Conservation (phyloP, 2,329 filamentous ascomycete species). For the Paecilomyces dactylethromorphus region DNA sequence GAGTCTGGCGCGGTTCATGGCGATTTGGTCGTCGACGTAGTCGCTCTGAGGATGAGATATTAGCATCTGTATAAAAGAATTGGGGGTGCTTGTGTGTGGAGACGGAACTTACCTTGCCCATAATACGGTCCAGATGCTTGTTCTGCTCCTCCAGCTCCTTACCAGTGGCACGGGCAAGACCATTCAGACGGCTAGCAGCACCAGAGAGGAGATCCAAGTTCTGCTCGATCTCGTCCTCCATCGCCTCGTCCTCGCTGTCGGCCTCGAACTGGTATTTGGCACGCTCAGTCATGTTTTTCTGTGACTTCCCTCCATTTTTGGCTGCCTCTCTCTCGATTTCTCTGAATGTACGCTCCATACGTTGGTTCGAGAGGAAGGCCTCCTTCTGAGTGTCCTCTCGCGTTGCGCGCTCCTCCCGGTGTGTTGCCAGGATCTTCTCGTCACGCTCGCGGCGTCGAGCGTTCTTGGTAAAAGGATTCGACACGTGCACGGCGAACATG, state of each 20-base stretch:
- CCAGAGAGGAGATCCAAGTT: constrained; percentile 56
- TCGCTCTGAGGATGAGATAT: constrained; percentile 56
- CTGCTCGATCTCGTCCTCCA: constrained; percentile 65
- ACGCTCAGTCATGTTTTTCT: constrained; percentile 52
- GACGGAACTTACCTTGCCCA: constrained; percentile 57
- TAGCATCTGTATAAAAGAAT: constrained; percentile 10
- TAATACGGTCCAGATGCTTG: constrained; percentile 68
- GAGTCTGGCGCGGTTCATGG: constrained; percentile 67
- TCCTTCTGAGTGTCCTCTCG: constrained; percentile 51
- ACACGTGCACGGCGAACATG: constrained; percentile 82
- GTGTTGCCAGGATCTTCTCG: constrained; percentile 61
- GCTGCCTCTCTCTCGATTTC: constrained; percentile 52
- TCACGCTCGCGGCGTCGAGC: constrained; percentile 60
- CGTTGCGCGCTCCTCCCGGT: constrained; percentile 49
- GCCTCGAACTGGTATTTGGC: constrained; percentile 73
- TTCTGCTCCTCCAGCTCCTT: constrained; percentile 73
- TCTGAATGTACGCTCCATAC: constrained; percentile 58
- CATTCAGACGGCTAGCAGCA: constrained; percentile 64
- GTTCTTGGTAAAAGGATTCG: constrained; percentile 69
- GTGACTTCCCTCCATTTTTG: constrained; percentile 45
- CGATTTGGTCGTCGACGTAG: constrained; percentile 72
- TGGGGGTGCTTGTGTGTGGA: neutral
- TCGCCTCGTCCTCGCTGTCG: constrained; percentile 62
- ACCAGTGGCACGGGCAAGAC: constrained; percentile 66
- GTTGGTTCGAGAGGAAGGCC: constrained; percentile 49